phyloP scores from a whole-genome alignment of 1,284 basidiomycete species.

The Rhodotorula sp. region DNA sequence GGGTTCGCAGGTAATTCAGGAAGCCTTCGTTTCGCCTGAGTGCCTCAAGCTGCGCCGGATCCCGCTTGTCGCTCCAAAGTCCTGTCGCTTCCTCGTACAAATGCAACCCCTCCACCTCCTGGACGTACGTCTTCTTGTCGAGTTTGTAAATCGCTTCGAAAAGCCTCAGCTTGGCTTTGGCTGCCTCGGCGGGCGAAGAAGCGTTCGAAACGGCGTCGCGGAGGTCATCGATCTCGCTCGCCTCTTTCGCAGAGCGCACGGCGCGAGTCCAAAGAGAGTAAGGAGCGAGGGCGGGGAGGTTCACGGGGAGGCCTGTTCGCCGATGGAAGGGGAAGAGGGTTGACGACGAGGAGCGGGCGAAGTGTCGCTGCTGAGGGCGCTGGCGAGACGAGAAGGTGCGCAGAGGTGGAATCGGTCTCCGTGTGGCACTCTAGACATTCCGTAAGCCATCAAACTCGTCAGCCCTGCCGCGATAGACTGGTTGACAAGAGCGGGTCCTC shows the following conservation, averaged over 20 bases:
- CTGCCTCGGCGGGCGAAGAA: neutral
- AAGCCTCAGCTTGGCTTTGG: neutral
- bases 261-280: constrained; percentile 5
- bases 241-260: neutral
- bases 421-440: neutral
- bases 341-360: neutral
- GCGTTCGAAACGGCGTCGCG: constrained; percentile 1
- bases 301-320: neutral
- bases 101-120: constrained; percentile 1
- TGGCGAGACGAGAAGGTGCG: constrained; percentile 21
- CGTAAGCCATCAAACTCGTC: no score
- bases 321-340: neutral
- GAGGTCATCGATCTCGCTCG: neutral
- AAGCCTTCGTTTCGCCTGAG: constrained; percentile 28
- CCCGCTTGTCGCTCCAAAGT: constrained; percentile 9
- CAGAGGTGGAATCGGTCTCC: neutral
- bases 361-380: neutral
- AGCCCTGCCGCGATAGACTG: neutral
- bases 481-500: neutral
- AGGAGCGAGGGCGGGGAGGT: neutral
- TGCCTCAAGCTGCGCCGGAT: neutral
- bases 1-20: constrained; percentile 28
- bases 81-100: constrained; percentile 27
- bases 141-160: neutral
- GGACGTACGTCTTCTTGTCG: neutral